Evolutionary conservation across 169 alveolate genomes (phyloP), one percentile per base, ranked within the genome.

Genomic region (Eimeria brunetti): DNA sequence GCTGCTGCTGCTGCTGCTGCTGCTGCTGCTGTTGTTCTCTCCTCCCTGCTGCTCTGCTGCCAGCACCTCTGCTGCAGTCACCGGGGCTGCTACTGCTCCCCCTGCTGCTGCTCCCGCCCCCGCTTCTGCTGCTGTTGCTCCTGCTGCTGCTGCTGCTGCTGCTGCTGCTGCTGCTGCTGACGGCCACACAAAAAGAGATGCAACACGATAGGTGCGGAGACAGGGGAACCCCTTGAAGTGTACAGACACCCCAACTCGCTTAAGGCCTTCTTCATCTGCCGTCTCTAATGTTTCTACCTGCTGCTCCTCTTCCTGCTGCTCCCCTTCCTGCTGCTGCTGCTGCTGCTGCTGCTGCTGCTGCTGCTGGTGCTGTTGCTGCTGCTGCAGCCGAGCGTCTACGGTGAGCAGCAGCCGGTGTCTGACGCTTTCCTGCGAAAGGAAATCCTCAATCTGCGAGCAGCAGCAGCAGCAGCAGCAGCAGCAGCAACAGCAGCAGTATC

Each of bases 311-410:
- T 62, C 41, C 73, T 62, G 73, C 73, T 62, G 41, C 38, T 62
- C 24, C 73, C 27, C 24, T 38, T 62, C 24, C 38, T 62, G 41
- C 73, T 62, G 22, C 73, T 62, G 24, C 6, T 60, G 30, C 69
- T 60, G 30, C 30, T 60, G 30, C 69, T 60, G 69, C 69, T 60
- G 69, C 69, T 60, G 69, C 69, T 60, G 30, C 69, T 60, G 30
- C 69, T 60, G 44, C 14, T n/a, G 22, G 44, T 71, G 30, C 81
- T 71, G 81, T 33, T 71, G 53, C 84, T 73, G 84, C 84, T 73
- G 84, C 84, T 73, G 84, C 30, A 73, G 84, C 27, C 56, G 84
- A 44, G 84, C 84, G 56, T 73, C 84, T 22, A 73, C 84, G 56
- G 84, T 73, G 11, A 73, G 84, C 11, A 73, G 84, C 33, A 73